Conservation (phyloP, 805 yeast species). For the Starmerella geochares region DNA sequence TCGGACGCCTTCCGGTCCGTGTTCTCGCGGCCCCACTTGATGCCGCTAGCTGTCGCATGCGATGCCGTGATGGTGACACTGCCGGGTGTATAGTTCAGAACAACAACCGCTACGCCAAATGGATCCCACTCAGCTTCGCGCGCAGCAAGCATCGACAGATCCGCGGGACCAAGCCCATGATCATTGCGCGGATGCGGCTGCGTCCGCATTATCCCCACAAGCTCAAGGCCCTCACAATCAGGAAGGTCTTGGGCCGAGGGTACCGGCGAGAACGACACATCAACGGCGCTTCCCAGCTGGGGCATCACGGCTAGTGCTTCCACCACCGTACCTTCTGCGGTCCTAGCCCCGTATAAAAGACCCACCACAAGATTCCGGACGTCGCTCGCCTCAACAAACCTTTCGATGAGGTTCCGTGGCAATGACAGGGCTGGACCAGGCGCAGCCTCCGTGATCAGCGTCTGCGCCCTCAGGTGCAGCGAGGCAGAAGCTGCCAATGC, state of each 20-base stretch:
- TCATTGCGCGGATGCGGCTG: constrained; percentile 54
- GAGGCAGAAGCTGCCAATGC: constrained; percentile 67
- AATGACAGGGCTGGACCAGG: constrained; percentile 36
- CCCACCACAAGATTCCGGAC: constrained; percentile 75
- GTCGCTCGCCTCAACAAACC: constrained; percentile 72
- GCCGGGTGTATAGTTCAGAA: constrained; percentile 71
- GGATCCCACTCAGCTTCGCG: constrained; percentile 35
- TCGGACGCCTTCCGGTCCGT: constrained; percentile 39
- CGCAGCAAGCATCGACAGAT: constrained; percentile 51
- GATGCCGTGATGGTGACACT: constrained; percentile 67
- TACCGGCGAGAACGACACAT: constrained; percentile 49
- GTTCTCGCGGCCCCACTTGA: constrained; percentile 65
- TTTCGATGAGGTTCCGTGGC: constrained; percentile 70
- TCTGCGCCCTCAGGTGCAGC: constrained; percentile 62
- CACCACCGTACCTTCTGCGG: not conserved
- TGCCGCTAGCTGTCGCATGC: constrained; percentile 52
- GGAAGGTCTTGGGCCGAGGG: constrained; percentile 27
- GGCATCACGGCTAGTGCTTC: constrained; percentile 16
- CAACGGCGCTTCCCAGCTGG: constrained; percentile 65
- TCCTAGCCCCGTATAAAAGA: constrained; percentile 50
- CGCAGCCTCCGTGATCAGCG: constrained; percentile 42
- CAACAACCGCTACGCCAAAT: constrained; percentile 41
- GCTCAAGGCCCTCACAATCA: constrained; percentile 49
- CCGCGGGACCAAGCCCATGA: constrained; percentile 49
- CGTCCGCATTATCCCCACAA: constrained; percentile 93